A percentile compares a stretch with the other conserved stretches of the same genome.
These are phyloP conservation scores for Citrullus amarus DNA, from an alignment of 306 rosid species.

Conservation along the genomic window DNA sequence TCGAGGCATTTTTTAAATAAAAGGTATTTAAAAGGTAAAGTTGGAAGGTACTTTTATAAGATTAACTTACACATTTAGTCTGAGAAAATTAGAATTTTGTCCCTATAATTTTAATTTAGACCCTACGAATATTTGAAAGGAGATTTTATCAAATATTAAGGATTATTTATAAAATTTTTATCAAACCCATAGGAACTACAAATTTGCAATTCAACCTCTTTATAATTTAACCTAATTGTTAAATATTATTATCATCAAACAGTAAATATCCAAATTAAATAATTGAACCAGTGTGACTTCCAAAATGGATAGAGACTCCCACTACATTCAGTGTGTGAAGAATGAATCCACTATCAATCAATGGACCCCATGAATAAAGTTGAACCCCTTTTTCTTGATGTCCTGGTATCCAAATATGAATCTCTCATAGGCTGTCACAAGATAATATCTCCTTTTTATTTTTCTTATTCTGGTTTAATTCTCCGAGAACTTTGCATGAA, in stretches of 20 bases:
- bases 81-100: no score
- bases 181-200: no score
- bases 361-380: neutral
- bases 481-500: neutral
- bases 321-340: neutral
- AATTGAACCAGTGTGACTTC: neutral
- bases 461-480: neutral
- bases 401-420: neutral
- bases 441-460: neutral
- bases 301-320: neutral
- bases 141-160: no score
- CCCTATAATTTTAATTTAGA: no score
- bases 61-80: no score
- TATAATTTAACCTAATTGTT: neutral
- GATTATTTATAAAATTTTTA: no score
- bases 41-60: no score
- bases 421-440: neutral
- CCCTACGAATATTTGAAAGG: no score
- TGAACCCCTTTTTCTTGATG: neutral
- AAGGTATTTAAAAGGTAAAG: no score
- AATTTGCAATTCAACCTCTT: no score
- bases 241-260: neutral
- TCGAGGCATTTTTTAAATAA: no score
- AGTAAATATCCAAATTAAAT: neutral
- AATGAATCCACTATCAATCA: neutral